Evolutionary conservation across 352 stramenopile genomes (phyloP), one percentile per base, ranked within the genome.

Genomic region (Phytophthora capsici): DNA sequence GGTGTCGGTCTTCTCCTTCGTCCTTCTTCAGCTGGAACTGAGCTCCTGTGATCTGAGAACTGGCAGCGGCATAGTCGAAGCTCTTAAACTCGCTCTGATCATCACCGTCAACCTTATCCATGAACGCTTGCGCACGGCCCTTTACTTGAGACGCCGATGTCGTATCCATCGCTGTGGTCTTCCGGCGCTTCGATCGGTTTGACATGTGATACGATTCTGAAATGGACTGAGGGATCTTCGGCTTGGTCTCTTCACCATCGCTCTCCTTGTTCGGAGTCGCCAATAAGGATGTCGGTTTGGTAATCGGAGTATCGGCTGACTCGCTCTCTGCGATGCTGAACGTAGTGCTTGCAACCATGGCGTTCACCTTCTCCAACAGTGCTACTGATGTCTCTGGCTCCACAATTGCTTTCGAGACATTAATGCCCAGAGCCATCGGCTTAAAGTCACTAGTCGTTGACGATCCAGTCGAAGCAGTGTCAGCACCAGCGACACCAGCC

Each of bases 121-220:
- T 79, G 44, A 86, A 88, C 7, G 65, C 66, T 38, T 87, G 59
- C 1, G 72, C 70, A 20, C 65, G 65, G 14, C 75, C 49, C 67
- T 83, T 84, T 10, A 77, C 76, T 45, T 77, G 55, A 9, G 66
- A 71, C 3, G 69, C 69, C 6, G 53, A 56, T 0, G 74, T 68
- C 6, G 61, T 73, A 51, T 86, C 72, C 36, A 73, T 47, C 1
- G 53, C 38, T 16, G 50, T 72, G 14, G 47, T 80, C 63, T 91
- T 93, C 51, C 80, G 69, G 23, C 83, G 78, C 71, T 94, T 95
- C 1, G 68, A 37, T 20, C 82, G 80, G 63, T 86, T 89, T 6
- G 77, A 79, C 55, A 93, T 71, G 41, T 93, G 70, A 51, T 94
- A 94, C 3, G 82, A 79, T 65, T 96, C 88, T 0, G 84, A 69